phyloP scores from a whole-genome alignment of 768 basidiomycete species.

The Kwoniella sp. region DNA sequence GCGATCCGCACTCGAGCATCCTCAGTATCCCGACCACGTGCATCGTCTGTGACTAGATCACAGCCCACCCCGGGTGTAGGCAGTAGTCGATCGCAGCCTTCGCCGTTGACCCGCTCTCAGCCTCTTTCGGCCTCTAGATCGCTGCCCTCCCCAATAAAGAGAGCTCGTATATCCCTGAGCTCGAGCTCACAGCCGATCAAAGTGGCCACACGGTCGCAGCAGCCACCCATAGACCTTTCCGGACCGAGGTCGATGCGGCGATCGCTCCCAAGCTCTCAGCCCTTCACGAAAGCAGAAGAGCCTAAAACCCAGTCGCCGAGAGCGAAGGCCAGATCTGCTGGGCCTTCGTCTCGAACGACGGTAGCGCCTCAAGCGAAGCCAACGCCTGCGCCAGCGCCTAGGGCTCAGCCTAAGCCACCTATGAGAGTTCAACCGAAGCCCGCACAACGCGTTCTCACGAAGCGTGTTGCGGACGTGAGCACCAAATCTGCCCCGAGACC shows the following conservation, averaged over 20 bases:
- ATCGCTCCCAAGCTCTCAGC: not conserved
- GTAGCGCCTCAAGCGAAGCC: not conserved
- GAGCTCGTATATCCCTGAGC: not conserved
- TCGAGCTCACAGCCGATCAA: not conserved
- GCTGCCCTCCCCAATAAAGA: not conserved
- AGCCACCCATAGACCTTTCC: not conserved
- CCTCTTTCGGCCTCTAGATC: no score
- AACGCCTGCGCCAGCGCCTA: not conserved
- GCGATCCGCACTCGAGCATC: not conserved
- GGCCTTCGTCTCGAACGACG: not conserved
- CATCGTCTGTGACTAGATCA: not conserved
- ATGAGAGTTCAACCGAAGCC: not conserved
- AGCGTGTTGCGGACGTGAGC: not conserved
- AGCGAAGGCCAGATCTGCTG: not conserved
- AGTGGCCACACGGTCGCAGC: not conserved
- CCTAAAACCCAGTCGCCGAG: not conserved
- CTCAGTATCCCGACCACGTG: not conserved
- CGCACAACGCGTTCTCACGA: not conserved
- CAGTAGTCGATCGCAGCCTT: not conserved
- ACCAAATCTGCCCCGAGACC: not conserved
- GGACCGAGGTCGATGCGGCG: not conserved
- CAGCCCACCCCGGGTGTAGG: no score
- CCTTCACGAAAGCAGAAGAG: not conserved
- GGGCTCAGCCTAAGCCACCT: not conserved
- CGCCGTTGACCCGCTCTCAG: no score